These are phyloP conservation scores for Mycena floridula DNA, from an alignment of 768 basidiomycete species.

Conservation along the genomic window DNA sequence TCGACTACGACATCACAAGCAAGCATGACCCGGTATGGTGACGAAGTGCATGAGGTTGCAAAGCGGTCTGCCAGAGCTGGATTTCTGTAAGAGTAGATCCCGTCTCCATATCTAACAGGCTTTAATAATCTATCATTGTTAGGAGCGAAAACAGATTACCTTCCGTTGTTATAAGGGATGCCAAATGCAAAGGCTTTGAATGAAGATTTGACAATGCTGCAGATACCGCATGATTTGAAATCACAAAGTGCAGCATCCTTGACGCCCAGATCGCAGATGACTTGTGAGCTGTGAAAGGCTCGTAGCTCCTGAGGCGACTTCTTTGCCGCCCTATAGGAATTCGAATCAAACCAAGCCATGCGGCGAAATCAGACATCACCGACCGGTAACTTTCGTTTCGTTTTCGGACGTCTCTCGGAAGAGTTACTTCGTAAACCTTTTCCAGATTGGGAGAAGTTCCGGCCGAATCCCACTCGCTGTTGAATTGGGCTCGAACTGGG, in stretches of 20 bases:
- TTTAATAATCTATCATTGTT: constrained; percentile 1
- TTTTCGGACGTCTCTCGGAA: constrained; percentile 33
- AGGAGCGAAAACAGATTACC: constrained; percentile 29
- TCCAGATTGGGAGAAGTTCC: constrained; percentile 35
- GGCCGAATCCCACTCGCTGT: constrained; percentile 48
- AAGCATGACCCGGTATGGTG: constrained; percentile 62
- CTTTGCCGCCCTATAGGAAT: background rate
- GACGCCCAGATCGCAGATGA: constrained; percentile 62
- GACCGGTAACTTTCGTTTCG: constrained; percentile 47
- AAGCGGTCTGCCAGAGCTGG: constrained; percentile 50
- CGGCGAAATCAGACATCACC: constrained; percentile 7
- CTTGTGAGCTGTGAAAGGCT: constrained; percentile 59
- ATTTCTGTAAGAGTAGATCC: constrained; percentile 58
- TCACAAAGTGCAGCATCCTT: constrained; percentile 45
- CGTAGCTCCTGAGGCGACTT: constrained; percentile 37
- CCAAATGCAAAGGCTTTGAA: constrained; percentile 58
- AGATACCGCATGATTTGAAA: constrained; percentile 62
- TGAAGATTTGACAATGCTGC: constrained; percentile 48
- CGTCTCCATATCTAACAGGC: constrained; percentile 46
- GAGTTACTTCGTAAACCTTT: constrained; percentile 49
- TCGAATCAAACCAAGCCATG: background rate
- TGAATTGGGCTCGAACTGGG: constrained; percentile 41
- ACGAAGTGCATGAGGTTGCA: constrained; percentile 62
- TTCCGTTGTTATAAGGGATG: constrained; percentile 41
- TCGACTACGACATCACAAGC: constrained; percentile 50